Evolutionary conservation across 139 green algal genomes (phyloP), one percentile per base, ranked within the genome.

Genomic region (Volvox reticuliferus): DNA sequence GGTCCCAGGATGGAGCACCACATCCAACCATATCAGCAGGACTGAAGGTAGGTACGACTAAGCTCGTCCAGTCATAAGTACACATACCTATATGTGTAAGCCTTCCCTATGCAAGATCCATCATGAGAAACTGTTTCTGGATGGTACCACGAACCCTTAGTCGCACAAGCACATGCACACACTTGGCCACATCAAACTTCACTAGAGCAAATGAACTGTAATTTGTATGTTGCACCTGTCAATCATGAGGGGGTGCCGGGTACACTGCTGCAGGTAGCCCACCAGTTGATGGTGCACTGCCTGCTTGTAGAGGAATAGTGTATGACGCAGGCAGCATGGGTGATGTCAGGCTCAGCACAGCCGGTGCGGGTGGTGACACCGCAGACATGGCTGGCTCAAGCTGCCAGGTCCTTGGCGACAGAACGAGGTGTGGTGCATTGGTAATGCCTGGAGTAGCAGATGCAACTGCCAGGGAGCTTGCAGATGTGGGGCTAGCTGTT

Each of bases 361-460:
- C 44, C 44, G 44, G 5, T 55, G 44, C 5, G 18, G 76, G 1
- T 9, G 32, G 16, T 21, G 35, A 85, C 50, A 17, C 79, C 79
- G 75, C 75, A 9, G 32, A 33, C 26, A 36, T 13, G 16, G 1
- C n/a, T 5, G 86, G 71, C 44, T 90, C 86, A 73, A 90, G 36
- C 50, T 90, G 86, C 86, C 86, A 90, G 12, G 86, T 90, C 37
- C 73, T 50, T 0, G 86, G 73, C 30, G 86, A 90, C 30, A 83
- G 6, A 0, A 76, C 73, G 68, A 75, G 33, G 6, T 24, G 85
- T 14, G 71, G 69, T 22, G 82, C 16, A n/a, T 50, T 78, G 82
- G 32, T 26, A 1, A 22, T 65, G 2, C 24, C n/a, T 22, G 61
- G 6, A 0, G 2, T 28, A 32, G 55, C 5, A 12, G n/a, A 20